phyloP scores from a whole-genome alignment of 768 basidiomycete species.

The Tylopilus rubrobrunneus region DNA sequence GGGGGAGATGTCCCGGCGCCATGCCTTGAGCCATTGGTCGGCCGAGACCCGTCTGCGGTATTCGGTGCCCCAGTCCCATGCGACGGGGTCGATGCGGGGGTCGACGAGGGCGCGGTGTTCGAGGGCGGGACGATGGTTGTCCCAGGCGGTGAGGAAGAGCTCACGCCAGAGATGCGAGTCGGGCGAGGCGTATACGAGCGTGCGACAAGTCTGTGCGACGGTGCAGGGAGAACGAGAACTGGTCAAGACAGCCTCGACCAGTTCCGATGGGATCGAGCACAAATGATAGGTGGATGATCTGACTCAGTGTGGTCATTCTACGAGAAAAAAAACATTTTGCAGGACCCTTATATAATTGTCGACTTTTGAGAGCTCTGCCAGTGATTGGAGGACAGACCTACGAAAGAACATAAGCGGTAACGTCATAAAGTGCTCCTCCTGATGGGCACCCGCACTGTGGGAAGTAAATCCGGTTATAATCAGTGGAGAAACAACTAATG shows the following conservation, averaged over 20 bases:
- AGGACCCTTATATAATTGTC: no score
- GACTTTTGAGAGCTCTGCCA: no score
- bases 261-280: conserved; percentile 39
- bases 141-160: conserved; percentile 46
- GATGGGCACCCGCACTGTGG: no score
- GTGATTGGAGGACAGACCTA: no score
- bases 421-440: no score
- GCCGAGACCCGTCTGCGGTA: conserved; percentile 22
- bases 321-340: no score
- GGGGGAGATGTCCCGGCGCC: conserved; percentile 16
- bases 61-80: conserved; percentile 23
- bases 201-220: conserved; percentile 35
- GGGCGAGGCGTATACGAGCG: conserved; percentile 33
- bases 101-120: conserved; percentile 24
- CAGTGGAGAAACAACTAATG: no score
- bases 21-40: conserved; percentile 23
- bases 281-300: no score
- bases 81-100: conserved; percentile 15
- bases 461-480: no score
- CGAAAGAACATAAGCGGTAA: no score
- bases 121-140: conserved; percentile 42
- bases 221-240: conserved; percentile 26
- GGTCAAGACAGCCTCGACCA: conserved; percentile 38
- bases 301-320: no score
- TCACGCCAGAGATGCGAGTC: conserved; percentile 45